Conservation (phyloP, 2,329 filamentous ascomycete species). For the Ambrosiella xylebori region DNA sequence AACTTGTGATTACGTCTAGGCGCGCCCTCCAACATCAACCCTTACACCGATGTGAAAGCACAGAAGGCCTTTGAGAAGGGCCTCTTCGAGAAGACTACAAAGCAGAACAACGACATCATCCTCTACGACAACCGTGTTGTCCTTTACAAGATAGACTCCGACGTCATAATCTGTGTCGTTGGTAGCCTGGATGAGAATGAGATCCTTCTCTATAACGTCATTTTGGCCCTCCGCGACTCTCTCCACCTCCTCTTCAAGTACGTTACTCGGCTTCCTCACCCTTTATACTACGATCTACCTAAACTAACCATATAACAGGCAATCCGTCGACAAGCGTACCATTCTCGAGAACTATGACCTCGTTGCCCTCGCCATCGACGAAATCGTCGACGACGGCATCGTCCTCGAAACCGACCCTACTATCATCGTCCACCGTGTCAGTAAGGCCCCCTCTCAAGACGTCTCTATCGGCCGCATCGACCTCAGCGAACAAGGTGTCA, state of each 20-base stretch:
- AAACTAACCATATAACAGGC: conserved; percentile 32
- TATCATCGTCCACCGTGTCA: conserved; percentile 81
- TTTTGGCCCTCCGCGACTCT: conserved; percentile 77
- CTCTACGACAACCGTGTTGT: conserved; percentile 94
- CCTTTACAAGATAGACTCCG: conserved; percentile 94
- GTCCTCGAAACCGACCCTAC: conserved; percentile 95
- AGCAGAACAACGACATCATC: conserved; percentile 90
- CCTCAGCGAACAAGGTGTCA: conserved; percentile 83
- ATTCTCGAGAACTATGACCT: conserved; percentile 98
- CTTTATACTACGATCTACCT: not conserved
- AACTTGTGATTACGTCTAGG: conserved; percentile 4
- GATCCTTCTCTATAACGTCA: conserved; percentile 85
- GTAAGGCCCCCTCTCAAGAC: conserved; percentile 79
- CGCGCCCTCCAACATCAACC: conserved; percentile 33
- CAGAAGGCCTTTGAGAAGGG: conserved; percentile 97
- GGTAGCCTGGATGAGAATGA: conserved; percentile 90
- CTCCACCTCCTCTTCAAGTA: conserved; percentile 87
- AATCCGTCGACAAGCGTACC: conserved; percentile 92
- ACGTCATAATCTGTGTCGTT: conserved; percentile 91
- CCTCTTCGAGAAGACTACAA: conserved; percentile 84
- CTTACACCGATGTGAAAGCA: conserved; percentile 77
- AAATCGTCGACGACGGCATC: conserved; percentile 88
- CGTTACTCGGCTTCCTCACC: conserved; percentile 17
- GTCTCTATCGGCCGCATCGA: conserved; percentile 87
- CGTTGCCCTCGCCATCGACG: conserved; percentile 82